A percentile compares a stretch with the other conserved stretches of the same genome.
phyloP scores from a whole-genome alignment of 768 basidiomycete species.

The Boletus barrowsii region DNA sequence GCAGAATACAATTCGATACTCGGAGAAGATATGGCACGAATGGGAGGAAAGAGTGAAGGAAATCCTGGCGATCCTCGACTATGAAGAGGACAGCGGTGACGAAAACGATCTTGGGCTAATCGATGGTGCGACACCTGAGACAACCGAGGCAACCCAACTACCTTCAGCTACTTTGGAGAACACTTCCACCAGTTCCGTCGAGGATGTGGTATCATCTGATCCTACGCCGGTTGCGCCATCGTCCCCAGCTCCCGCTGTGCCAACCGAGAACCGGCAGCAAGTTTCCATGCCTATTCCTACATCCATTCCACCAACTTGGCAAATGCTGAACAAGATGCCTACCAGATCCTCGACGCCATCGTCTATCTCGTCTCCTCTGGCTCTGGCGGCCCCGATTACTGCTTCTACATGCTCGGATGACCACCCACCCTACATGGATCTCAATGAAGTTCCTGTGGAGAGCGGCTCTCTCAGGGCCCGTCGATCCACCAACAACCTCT shows the following conservation, averaged over 20 bases:
- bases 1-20: constrained; percentile 95
- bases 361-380: constrained; percentile 83
- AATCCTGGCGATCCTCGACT: constrained; percentile 54
- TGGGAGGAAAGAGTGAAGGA: constrained; percentile 90
- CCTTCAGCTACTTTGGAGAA: constrained; percentile 11
- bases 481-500: constrained; percentile 62
- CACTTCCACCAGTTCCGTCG: constrained; percentile 20
- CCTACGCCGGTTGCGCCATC: constrained; percentile 69
- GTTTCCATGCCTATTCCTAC: constrained; percentile 37
- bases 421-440: constrained; percentile 59
- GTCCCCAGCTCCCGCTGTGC: constrained; percentile 34
- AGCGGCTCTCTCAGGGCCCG: constrained; percentile 54
- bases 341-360: constrained; percentile 87
- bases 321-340: constrained; percentile 44
- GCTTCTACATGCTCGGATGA: constrained; percentile 63
- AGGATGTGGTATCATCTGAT: constrained; percentile 43
- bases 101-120: constrained; percentile 40
- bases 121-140: constrained; percentile 23
- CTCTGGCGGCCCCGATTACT: constrained; percentile 79
- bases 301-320: constrained; percentile 46
- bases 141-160: constrained; percentile 16
- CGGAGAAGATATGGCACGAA: constrained; percentile 95
- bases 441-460: constrained; percentile 48
- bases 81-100: constrained; percentile 50
- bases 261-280: constrained; percentile 23